phyloP scores from a whole-genome alignment of 257 asterid genomes.

The Fraxinus anomala region DNA sequence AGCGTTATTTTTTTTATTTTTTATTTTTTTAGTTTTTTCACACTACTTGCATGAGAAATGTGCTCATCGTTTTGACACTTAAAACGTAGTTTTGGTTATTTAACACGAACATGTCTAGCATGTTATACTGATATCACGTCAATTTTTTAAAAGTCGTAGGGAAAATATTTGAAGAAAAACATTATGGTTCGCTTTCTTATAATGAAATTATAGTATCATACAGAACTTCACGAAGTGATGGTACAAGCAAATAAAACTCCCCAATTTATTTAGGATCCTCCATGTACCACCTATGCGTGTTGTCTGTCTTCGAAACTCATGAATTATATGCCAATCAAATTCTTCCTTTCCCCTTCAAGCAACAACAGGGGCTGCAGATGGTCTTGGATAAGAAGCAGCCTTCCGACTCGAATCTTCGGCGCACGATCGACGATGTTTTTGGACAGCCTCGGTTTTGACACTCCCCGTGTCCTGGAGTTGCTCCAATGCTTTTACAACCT shows the following conservation, averaged over 20 bases:
- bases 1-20: too few species aligned
- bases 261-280: not conserved
- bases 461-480: slow-evolving; percentile 55
- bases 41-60: too few species aligned
- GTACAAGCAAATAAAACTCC: slow-evolving; percentile 18
- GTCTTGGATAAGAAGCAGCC: slow-evolving; percentile 54
- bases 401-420: slow-evolving; percentile 35
- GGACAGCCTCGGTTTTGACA: slow-evolving; percentile 42
- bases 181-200: not conserved
- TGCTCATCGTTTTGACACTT: too few species aligned
- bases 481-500: slow-evolving; percentile 59
- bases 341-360: slow-evolving; percentile 28
- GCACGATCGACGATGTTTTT: slow-evolving; percentile 33
- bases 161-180: too few species aligned
- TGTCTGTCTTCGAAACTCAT: slow-evolving; percentile 24
- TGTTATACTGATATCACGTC: too few species aligned
- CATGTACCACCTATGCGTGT: slow-evolving; percentile 4
- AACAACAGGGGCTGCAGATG: slow-evolving; percentile 42
- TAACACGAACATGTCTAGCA: too few species aligned
- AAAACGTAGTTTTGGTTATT: too few species aligned
- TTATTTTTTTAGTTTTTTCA: too few species aligned
- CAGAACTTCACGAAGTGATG: slow-evolving; percentile 27
- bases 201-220: slow-evolving; percentile 7
- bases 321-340: not conserved
- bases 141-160: not conserved